Conservation (phyloP, 2,329 filamentous ascomycete species). For the Cadophora sp. region DNA sequence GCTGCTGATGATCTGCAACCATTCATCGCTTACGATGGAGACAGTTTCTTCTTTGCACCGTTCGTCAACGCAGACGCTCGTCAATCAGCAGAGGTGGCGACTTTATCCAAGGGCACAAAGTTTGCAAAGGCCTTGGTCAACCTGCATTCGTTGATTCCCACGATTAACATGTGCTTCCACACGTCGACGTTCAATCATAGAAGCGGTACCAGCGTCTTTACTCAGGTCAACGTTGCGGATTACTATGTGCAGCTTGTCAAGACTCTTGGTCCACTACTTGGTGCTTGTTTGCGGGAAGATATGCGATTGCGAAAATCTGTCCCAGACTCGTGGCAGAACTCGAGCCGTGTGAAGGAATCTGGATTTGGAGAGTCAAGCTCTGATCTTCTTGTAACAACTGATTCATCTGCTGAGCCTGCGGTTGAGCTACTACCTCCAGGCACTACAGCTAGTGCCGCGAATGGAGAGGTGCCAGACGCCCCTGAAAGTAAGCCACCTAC, state of each 20-base stretch:
- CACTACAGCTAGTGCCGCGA: not conserved
- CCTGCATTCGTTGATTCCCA: conserved; percentile 76
- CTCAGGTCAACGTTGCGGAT: conserved; percentile 82
- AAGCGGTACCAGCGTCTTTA: conserved; percentile 66
- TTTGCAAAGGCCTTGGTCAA: conserved; percentile 81
- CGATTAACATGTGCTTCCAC: conserved; percentile 77
- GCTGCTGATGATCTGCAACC: conserved; percentile 72
- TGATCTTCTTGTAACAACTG: conserved; percentile 25
- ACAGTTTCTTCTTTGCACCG: conserved; percentile 71
- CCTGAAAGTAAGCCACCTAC: not conserved
- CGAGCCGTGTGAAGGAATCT: conserved; percentile 35
- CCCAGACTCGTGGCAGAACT: conserved; percentile 66
- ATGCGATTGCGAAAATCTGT: conserved; percentile 76
- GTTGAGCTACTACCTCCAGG: conserved; percentile 2
- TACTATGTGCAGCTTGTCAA: conserved; percentile 78
- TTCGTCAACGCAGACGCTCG: conserved; percentile 58
- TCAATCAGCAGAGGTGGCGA: conserved; percentile 48
- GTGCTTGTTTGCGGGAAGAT: conserved; percentile 85
- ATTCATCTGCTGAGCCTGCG: conserved; percentile 24
- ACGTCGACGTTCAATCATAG: conserved; percentile 62
- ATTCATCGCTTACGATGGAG: conserved; percentile 60
- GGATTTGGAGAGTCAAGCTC: conserved; percentile 31
- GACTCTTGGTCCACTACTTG: conserved; percentile 78
- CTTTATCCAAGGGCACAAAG: conserved; percentile 70
- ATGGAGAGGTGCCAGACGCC: conserved; percentile 9